Base-by-base conservation (phyloP, 2,329 filamentous ascomycete genomes). In the Orbilia javanica region DNA sequence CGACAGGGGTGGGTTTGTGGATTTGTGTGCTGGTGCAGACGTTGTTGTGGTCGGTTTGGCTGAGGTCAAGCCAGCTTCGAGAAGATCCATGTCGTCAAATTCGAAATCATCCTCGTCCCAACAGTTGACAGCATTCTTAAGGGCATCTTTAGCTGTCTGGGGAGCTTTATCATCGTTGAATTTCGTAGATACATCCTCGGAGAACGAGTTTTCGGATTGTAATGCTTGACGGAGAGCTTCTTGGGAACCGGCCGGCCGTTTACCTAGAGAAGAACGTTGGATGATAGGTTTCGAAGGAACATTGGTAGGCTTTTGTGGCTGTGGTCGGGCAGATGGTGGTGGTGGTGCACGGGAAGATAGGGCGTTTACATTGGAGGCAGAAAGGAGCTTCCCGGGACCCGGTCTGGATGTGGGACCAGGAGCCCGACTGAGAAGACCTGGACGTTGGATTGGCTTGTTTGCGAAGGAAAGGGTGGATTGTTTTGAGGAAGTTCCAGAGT, bases 31-130 rank as follows among this genome's bases (percentile, higher is more conserved):
- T 6, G 27, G 13, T 39, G 20, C 22, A 20, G 36, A 1, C 0
- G 13, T 20, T 5, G 39, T 29, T 22, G 62, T 53, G 8, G 62
- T 20, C 6, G 62, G 52, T 52, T 74, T 71, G 7, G 44, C 50
- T 39, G 36, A 46, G 39, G 60, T 42, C 20, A 78, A 22, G 18
- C 74, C 74, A 46, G 71, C 67, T 27, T 78, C 74, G 4, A 72
- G 42, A 7, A 78, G 60, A 10, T 78, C 74, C 53, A 67, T 63
- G n/a, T 78, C 73, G 36, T 78, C 74, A 18, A 78, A 78, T n/a
- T 78, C 74, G 36, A 78, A 78, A n/a, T 68, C 74, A 20, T 78
- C 74, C 52, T 78, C 74, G 22, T 78, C 74, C 74, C 74, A 78
- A 10, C 55, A 60, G 62, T 78, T 66, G 15, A 78, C 74, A 3